Evolutionary conservation across 2,329 filamentous ascomycete species (phyloP).

Genomic region (Aspergillus texensis): DNA sequence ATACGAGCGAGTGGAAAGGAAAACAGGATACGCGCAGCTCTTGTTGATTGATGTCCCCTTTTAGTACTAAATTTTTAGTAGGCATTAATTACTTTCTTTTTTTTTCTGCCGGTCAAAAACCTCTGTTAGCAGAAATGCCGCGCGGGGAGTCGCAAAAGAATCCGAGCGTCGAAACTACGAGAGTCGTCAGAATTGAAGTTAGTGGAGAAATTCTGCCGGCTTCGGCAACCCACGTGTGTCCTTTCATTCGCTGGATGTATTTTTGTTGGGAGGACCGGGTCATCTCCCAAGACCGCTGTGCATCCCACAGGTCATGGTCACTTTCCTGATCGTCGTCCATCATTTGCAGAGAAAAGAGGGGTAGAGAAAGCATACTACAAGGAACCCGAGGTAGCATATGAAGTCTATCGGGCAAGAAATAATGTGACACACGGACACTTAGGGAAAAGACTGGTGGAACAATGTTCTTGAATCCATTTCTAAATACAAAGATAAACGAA

Average conservation of each 20-base stretch:
- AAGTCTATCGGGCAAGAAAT: background rate
- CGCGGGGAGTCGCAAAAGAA: slow-evolving; percentile 15
- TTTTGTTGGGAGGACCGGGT: slow-evolving; percentile 1
- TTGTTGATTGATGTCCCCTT: slow-evolving; percentile 8
- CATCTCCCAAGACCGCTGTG: slow-evolving; percentile 2
- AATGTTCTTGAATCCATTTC: slow-evolving; percentile 5
- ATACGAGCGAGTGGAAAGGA: slow-evolving; percentile 6
- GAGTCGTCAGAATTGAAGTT: slow-evolving; percentile 1
- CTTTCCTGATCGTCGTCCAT: slow-evolving; percentile 7
- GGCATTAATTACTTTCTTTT: slow-evolving; percentile 15
- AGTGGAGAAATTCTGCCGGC: slow-evolving; percentile 1
- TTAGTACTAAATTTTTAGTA: slow-evolving; percentile 13
- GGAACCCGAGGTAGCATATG: slow-evolving; percentile 13
- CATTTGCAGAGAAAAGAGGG: slow-evolving; percentile 5
- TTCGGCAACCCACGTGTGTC: slow-evolving; percentile 15
- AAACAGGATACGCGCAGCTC: slow-evolving; percentile 10
- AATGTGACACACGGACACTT: background rate
- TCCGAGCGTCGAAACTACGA: slow-evolving; percentile 12
- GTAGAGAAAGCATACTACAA: slow-evolving; percentile 2
- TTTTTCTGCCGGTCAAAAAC: slow-evolving; percentile 32
- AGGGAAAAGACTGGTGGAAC: background rate
- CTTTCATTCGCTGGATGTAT: slow-evolving; percentile 11
- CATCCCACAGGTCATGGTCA: background rate
- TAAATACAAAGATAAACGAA: slow-evolving; percentile 17
- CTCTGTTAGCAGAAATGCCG: slow-evolving; percentile 3